phyloP scores from a whole-genome alignment of 2,329 filamentous ascomycete species.

The Hypomyces rosellus region DNA sequence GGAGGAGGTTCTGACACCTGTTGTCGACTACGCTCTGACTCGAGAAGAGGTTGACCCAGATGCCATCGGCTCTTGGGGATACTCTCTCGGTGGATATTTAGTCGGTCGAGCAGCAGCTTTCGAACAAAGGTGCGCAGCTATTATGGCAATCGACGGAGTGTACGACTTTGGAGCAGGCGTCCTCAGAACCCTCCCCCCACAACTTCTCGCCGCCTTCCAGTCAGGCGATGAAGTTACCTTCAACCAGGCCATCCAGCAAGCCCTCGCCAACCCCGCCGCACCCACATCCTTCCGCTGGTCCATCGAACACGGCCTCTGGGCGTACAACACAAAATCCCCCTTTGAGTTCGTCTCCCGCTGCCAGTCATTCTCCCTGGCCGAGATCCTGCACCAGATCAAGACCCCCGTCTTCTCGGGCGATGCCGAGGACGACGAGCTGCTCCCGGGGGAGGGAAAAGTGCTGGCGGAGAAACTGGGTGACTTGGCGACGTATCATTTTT shows the following conservation, averaged over 20 bases:
- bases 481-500: conserved; percentile 11
- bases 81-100: conserved; percentile 36
- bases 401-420: conserved; percentile 19
- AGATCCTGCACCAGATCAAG: conserved; percentile 16
- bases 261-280: not conserved
- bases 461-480: conserved; percentile 12
- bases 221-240: conserved; percentile 11
- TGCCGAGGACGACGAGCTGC: conserved; percentile 16
- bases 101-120: conserved; percentile 36
- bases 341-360: conserved; percentile 16
- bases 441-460: conserved; percentile 11
- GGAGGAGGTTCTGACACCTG: conserved; percentile 34
- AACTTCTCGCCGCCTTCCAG: not conserved
- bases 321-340: conserved; percentile 20
- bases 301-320: conserved; percentile 22
- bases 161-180: conserved; percentile 22
- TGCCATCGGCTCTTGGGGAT: conserved; percentile 31
- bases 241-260: conserved; percentile 12
- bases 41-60: conserved; percentile 22
- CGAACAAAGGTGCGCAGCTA: conserved; percentile 36
- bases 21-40: conserved; percentile 32
- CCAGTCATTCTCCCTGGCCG: conserved; percentile 4
- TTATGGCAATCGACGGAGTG: conserved; percentile 34
- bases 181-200: conserved; percentile 1
- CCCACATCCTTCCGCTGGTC: conserved; percentile 17